Percentiles rank a stretch among this genome's conserved stretches.
Evolutionary conservation across 2,329 filamentous ascomycete genomes (phyloP).

Genomic region (Pseudonectria foliicola): DNA sequence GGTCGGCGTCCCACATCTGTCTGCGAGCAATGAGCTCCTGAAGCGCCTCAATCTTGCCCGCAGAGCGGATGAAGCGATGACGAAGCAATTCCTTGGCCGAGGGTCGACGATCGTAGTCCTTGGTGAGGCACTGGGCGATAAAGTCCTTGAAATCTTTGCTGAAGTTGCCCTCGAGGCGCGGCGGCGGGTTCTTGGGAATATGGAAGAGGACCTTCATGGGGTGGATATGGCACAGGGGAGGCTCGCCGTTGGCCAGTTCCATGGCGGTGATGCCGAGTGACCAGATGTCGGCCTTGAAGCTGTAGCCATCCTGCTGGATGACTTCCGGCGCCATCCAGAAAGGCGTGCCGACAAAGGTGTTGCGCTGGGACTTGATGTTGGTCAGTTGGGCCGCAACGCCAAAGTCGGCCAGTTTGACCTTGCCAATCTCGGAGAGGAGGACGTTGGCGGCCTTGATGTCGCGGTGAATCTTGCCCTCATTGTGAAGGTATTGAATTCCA

Average conservation of each 20-base stretch:
- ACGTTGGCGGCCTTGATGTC: constrained; percentile 97
- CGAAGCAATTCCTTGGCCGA: constrained; percentile 80
- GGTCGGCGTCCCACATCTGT: constrained; percentile 73
- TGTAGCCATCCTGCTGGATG: constrained; percentile 75
- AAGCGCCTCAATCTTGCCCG: constrained; percentile 80
- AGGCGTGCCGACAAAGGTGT: constrained; percentile 95
- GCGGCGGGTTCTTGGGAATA: constrained; percentile 82
- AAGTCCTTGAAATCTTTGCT: constrained; percentile 94
- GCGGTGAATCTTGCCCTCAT: constrained; percentile 90
- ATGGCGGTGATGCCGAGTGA: constrained; percentile 87
- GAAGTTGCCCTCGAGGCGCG: constrained; percentile 77
- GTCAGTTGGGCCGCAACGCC: constrained; percentile 94
- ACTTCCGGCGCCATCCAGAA: constrained; percentile 98
- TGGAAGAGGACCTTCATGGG: constrained; percentile 92
- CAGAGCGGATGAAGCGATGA: constrained; percentile 80
- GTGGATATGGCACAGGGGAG: constrained; percentile 77
- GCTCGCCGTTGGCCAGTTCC: constrained; percentile 81
- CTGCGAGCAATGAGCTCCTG: constrained; percentile 81
- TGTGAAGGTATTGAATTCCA: constrained; percentile 88
- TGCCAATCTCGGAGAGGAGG: constrained; percentile 81
- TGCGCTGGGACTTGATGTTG: constrained; percentile 94
- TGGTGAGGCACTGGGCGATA: constrained; percentile 80
- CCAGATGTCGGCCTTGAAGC: constrained; percentile 92
- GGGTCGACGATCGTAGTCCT: constrained; percentile 78
- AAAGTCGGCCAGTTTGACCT: constrained; percentile 95